A percentile compares a stretch with the other conserved stretches of the same genome.
These are phyloP conservation scores for Yueomyces sinensis DNA, from an alignment of 805 yeast genomes.

Conservation along the genomic window DNA sequence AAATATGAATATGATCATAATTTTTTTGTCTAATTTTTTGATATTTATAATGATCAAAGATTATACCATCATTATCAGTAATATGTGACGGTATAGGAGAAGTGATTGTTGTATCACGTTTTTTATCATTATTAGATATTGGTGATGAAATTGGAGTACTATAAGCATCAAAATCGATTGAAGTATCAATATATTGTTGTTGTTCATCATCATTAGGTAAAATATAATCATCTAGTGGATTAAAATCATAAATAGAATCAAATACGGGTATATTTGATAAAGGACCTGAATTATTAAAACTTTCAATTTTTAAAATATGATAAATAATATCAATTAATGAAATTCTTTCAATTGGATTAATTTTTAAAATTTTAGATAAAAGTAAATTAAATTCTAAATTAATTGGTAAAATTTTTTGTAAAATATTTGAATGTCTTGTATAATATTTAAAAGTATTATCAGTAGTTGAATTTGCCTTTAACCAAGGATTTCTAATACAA, in stretches of 20 bases:
- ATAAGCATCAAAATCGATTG: too few species aligned
- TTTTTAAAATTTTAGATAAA: constrained; percentile 25
- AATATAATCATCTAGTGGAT: background rate
- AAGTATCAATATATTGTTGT: too few species aligned
- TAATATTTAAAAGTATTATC: constrained; percentile 57
- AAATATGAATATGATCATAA: too few species aligned
- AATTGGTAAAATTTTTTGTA: constrained; percentile 61
- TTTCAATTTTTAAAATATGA: constrained; percentile 11
- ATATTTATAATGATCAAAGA: too few species aligned
- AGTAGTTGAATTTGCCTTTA: constrained; percentile 51
- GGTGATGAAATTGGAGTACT: too few species aligned
- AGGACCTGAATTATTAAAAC: constrained; percentile 17
- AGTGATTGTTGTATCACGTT: too few species aligned
- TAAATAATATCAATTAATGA: constrained; percentile 10
- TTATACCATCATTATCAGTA: too few species aligned
- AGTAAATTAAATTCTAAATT: constrained; percentile 46
- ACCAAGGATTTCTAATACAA: constrained; percentile 86
- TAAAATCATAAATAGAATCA: background rate
- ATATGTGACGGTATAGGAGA: too few species aligned
- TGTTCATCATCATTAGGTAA: too few species aligned
- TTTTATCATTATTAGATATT: too few species aligned
- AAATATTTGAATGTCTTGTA: constrained; percentile 38
- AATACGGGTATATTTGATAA: constrained; percentile 11
- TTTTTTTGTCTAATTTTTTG: too few species aligned
- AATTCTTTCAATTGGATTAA: constrained; percentile 25